phyloP scores from a whole-genome alignment of 2,329 filamentous ascomycete genomes.

The Seiridium unicorne region DNA sequence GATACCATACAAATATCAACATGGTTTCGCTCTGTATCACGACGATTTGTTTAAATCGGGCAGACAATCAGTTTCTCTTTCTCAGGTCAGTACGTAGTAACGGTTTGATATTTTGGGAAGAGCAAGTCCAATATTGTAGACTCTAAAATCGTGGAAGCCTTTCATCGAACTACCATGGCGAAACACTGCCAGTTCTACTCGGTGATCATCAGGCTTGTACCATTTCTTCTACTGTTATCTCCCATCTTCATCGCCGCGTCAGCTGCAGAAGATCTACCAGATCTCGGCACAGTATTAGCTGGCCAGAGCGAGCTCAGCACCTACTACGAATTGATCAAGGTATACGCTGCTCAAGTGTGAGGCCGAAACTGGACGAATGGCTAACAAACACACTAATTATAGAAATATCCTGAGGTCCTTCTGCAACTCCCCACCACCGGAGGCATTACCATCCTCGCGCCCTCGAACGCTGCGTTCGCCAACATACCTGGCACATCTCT shows the following conservation, averaged over 20 bases:
- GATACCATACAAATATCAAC: too few relatives aligned
- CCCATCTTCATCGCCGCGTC: neutral
- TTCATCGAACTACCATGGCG: neutral
- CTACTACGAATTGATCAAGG: slow-evolving; percentile 42
- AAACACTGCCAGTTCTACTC: neutral
- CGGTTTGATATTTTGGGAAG: too few relatives aligned
- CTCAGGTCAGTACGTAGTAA: too few relatives aligned
- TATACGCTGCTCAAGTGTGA: slow-evolving; percentile 12
- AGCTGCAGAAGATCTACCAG: slow-evolving; percentile 17
- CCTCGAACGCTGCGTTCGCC: slow-evolving; percentile 56
- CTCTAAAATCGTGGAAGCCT: too few relatives aligned
- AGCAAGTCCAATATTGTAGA: too few relatives aligned
- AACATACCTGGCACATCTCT: slow-evolving; percentile 52
- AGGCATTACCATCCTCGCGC: slow-evolving; percentile 51
- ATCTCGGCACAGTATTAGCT: slow-evolving; percentile 38
- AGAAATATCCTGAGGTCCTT: slow-evolving; percentile 46
- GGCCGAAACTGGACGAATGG: neutral
- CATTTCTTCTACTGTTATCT: neutral
- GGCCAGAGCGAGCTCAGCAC: slow-evolving; percentile 40
- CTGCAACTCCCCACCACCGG: slow-evolving; percentile 40
- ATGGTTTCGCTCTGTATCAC: too few relatives aligned
- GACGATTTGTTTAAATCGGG: too few relatives aligned
- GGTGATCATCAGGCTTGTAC: neutral
- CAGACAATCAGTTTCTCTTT: too few relatives aligned
- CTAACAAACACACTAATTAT: neutral